Evolutionary conservation across 129 eudicot species (phyloP), one percentile per base, ranked within the genome.

Genomic region (Helianthus tuberosus): DNA sequence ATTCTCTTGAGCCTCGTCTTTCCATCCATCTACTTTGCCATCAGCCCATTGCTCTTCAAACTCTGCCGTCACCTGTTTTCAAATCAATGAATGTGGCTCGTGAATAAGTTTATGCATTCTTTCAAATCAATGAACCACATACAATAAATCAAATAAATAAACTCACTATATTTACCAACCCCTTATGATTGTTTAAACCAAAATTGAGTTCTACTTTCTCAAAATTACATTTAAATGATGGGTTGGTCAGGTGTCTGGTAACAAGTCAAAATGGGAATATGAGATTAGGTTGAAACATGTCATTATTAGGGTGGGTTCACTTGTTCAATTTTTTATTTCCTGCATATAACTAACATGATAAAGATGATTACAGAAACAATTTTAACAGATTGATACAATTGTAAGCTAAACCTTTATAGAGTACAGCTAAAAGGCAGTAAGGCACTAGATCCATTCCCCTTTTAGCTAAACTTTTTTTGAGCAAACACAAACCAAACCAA

Each of bases 1-100:
- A 81, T 91, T 91, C 71, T 85, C 99, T 58, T 77, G 84, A 75
- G 69, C 72, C 41, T 80, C 90, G 15, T 80, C 83, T 69, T 85
- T 88, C 97, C 96, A 91, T 60, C 96, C 97, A 64, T 80, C 83
- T 36, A 91, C 84, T 68, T 64, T 72, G 60, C 97, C 97, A 79
- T 51, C 72, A 16, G 72, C 83, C 99, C 99, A 95, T 39, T 85
- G 79, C 80, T 91, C 97, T 69, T 95, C 97, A 82, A 95, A 91
- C 80, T 95, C 99, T 73, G 91, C 16, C 16, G 55, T 47, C 61
- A 95, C 93, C 98, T 94, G 86, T 69, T 73, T 69, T 69, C 60
- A 69, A 71, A 79, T 5, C 61, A 73, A 20, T 17, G 14, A 60
- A 60, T 41, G 44, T 14, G 47, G 14, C 47, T 27, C 23, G 5